Evolutionary conservation across 495 filamentous ascomycete species (phyloP).

Genomic region (Penicillium fimorum): DNA sequence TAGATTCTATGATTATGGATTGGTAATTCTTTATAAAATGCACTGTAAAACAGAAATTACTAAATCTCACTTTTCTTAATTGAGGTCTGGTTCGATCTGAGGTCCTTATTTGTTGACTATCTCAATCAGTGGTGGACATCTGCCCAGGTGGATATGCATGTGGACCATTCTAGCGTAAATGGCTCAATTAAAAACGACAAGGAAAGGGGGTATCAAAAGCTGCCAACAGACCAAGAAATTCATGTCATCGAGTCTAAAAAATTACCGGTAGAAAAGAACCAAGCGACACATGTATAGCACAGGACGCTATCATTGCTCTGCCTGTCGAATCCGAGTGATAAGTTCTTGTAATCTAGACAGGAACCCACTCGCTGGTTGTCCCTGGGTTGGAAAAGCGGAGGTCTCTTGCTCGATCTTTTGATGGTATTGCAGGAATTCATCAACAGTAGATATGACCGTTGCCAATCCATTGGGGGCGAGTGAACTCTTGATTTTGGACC

Average conservation of each 20-base stretch:
- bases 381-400: constrained; percentile 21
- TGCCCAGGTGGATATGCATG: not conserved
- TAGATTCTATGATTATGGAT: not conserved
- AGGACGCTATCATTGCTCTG: constrained; percentile 4
- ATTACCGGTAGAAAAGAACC: not conserved
- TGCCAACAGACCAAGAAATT: constrained; percentile 3
- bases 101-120: not conserved
- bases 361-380: constrained; percentile 49
- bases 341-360: constrained; percentile 57
- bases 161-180: not conserved
- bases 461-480: constrained; percentile 60
- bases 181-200: not conserved
- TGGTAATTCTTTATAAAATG: not conserved
- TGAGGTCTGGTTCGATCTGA: not conserved
- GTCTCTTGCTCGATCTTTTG: constrained; percentile 62
- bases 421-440: constrained; percentile 81
- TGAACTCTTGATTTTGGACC: constrained; percentile 46
- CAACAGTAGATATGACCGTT: constrained; percentile 70
- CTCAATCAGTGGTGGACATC: not conserved
- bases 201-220: constrained; percentile 9
- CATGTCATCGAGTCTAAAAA: not conserved
- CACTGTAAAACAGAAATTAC: not conserved
- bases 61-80: not conserved
- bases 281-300: not conserved
- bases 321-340: constrained; percentile 34